phyloP scores from a whole-genome alignment of 805 yeast genomes.

The Kodamaea leandrae region DNA sequence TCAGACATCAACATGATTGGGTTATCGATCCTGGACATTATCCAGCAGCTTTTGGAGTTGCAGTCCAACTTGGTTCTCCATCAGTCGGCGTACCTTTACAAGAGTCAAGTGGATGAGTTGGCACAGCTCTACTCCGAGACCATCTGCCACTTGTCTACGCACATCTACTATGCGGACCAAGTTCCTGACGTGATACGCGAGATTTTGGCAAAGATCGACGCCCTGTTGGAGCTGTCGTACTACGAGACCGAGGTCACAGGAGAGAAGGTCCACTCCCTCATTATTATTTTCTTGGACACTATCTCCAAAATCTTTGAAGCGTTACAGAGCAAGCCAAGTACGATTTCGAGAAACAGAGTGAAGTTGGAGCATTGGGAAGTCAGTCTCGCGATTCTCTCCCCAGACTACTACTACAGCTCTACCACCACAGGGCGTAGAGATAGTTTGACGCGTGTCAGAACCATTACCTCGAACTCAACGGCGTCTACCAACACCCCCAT shows the following conservation, averaged over 20 bases:
- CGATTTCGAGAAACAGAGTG: conserved; percentile 43
- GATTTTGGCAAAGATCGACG: conserved; percentile 47
- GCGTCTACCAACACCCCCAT: conserved; percentile 3
- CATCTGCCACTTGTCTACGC: conserved; percentile 68
- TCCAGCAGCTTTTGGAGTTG: conserved; percentile 54
- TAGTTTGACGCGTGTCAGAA: conserved; percentile 3
- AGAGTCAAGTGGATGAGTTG: conserved; percentile 27
- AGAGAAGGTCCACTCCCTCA: conserved; percentile 18
- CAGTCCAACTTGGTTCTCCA: conserved; percentile 39
- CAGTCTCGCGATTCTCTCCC: conserved; percentile 32
- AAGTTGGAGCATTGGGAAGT: conserved; percentile 44
- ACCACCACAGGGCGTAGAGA: conserved; percentile 2
- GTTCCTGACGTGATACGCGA: conserved; percentile 77
- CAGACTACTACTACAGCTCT: conserved; percentile 17
- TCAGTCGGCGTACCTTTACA: conserved; percentile 19
- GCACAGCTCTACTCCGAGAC: conserved; percentile 50
- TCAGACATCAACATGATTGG: conserved; percentile 86
- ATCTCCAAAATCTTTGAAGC: conserved; percentile 29
- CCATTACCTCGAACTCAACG: conserved; percentile 5
- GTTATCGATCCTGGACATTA: conserved; percentile 75
- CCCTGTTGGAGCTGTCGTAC: conserved; percentile 21
- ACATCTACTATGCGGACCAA: conserved; percentile 84
- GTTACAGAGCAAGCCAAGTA: conserved; percentile 31
- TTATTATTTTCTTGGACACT: conserved; percentile 30
- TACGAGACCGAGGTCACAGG: conserved; percentile 9